These are phyloP conservation scores for Boletus sp. DNA, from an alignment of 768 basidiomycete genomes.

Conservation along the genomic window DNA sequence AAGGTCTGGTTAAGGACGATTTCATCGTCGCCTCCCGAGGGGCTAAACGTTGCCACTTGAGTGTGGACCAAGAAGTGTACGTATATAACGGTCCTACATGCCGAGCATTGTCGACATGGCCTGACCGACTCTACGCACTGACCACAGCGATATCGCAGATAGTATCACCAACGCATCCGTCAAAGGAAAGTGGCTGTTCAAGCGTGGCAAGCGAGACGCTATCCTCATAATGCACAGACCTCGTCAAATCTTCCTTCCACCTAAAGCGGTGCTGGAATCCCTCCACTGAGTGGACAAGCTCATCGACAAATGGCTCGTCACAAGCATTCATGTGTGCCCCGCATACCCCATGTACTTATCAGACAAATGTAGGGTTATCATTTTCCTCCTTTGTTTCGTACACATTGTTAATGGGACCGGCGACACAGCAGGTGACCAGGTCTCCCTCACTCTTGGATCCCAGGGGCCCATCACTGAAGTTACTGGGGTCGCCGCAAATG, in stretches of 20 bases:
- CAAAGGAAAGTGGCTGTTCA: conserved; percentile 33
- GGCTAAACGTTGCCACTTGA: conserved; percentile 8
- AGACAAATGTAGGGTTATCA: conserved; percentile 15
- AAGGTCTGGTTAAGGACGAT: conserved; percentile 17
- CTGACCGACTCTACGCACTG: background rate
- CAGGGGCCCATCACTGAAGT: conserved; percentile 4
- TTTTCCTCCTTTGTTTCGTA: background rate
- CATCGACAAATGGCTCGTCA: conserved; percentile 32
- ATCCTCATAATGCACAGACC: conserved; percentile 34
- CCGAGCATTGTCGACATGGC: too few species aligned
- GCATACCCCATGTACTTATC: conserved; percentile 35
- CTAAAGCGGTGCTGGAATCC: conserved; percentile 20
- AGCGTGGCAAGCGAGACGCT: conserved; percentile 27
- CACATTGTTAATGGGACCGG: background rate
- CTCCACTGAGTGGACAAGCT: conserved; percentile 28
- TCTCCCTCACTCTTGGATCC: conserved; percentile 23
- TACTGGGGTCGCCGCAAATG: background rate
- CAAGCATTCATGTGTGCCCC: conserved; percentile 28
- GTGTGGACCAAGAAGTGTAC: conserved; percentile 16
- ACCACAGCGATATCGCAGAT: conserved; percentile 2
- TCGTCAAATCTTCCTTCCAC: conserved; percentile 18
- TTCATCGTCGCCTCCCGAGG: conserved; percentile 24
- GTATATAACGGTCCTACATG: background rate
- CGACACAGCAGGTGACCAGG: conserved; percentile 17
- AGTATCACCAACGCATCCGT: conserved; percentile 26